Evolutionary conservation across 495 filamentous ascomycete species (phyloP).

Genomic region (Beverwykella pulmonaria): DNA sequence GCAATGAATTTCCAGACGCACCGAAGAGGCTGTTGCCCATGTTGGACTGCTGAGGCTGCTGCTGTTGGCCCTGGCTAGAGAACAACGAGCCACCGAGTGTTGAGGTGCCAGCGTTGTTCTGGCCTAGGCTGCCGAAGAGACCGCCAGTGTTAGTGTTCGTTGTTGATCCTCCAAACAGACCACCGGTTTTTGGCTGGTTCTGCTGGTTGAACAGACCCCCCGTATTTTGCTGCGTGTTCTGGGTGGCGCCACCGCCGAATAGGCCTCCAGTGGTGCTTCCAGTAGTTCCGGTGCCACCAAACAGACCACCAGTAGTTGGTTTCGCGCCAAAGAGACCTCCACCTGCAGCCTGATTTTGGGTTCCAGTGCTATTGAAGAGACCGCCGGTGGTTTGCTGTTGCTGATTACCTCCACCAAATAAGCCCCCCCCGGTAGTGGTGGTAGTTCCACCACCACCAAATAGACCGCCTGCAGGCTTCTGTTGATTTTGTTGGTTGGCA

Average conservation of each 20-base stretch:
- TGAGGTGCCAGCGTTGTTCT: slow-evolving; percentile 37
- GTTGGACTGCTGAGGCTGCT: slow-evolving; percentile 33
- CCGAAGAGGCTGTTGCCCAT: slow-evolving; percentile 63
- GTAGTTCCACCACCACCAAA: slow-evolving; percentile 55
- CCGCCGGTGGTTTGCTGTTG: slow-evolving; percentile 41
- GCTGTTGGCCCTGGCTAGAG: slow-evolving; percentile 43
- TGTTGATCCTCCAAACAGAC: slow-evolving; percentile 37
- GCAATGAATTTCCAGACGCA: slow-evolving; percentile 47
- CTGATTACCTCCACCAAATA: slow-evolving; percentile 52
- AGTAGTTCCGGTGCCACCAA: slow-evolving; percentile 32
- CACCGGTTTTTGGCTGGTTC: slow-evolving; percentile 39
- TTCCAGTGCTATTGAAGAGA: slow-evolving; percentile 53
- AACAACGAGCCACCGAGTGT: slow-evolving; percentile 40
- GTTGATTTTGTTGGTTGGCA: slow-evolving; percentile 48
- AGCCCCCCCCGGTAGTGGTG: slow-evolving; percentile 45
- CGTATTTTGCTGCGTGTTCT: slow-evolving; percentile 61
- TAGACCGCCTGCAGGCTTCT: slow-evolving; percentile 58
- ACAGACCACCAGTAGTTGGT: slow-evolving; percentile 44
- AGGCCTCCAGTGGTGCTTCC: slow-evolving; percentile 49
- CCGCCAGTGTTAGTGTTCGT: slow-evolving; percentile 45
- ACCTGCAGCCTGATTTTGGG: slow-evolving; percentile 44
- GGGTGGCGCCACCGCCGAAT: slow-evolving; percentile 55
- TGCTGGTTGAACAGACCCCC: slow-evolving; percentile 51
- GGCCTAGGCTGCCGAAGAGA: slow-evolving; percentile 40
- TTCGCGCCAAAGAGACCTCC: slow-evolving; percentile 66